Evolutionary conservation across 2,329 filamentous ascomycete species (phyloP), one percentile per base, ranked within the genome.

Genomic region (Colletotrichum kahawae): DNA sequence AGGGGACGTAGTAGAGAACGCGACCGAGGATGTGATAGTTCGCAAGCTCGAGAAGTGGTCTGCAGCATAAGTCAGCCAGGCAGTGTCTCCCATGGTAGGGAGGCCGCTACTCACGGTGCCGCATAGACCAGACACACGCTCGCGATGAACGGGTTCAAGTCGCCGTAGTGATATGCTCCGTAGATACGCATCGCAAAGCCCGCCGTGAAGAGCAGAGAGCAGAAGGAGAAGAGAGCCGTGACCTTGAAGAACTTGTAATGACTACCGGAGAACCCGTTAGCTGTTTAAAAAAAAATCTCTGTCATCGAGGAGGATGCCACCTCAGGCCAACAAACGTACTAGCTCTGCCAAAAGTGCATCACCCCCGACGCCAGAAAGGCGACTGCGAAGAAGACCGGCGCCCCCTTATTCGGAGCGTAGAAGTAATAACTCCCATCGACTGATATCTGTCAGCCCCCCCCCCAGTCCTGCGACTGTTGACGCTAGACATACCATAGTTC

Each of bases 21-120:
- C 91, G 88, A 3, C 89, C 89, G 29, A 93, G 87, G 70, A 92
- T 87, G 78, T 91, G 88, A 81, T 93, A 93, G 79, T 93, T 92
- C 70, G 90, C 87, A 4, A 91, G 85, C 67, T 91, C 90, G 54
- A 92, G 87, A 4, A 92, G 84, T 1, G 91, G 91, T 18, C 88
- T 89, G 59, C 16, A 14, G 9, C n/a, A 8, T 31, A 67, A 34
- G n/a, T 62, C 33, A 36, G 57, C 21, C 21, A 21, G 16, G 13
- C 29, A 21, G 33, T 34, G 21, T 31, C 33, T n/a, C 57, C 8
- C 29, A 24, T 21, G n/a, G 7, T 8, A 62, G n/a, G 29, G 21
- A 27, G 1, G 27, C 31, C 29, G 33, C 8, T 7, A 77, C 82
- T 75, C 78, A 84, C 81, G 83, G 83, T 1, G 82, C 80, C 16